phyloP scores from a whole-genome alignment of 1,284 basidiomycete species.

The Macrocystidia cucumis region DNA sequence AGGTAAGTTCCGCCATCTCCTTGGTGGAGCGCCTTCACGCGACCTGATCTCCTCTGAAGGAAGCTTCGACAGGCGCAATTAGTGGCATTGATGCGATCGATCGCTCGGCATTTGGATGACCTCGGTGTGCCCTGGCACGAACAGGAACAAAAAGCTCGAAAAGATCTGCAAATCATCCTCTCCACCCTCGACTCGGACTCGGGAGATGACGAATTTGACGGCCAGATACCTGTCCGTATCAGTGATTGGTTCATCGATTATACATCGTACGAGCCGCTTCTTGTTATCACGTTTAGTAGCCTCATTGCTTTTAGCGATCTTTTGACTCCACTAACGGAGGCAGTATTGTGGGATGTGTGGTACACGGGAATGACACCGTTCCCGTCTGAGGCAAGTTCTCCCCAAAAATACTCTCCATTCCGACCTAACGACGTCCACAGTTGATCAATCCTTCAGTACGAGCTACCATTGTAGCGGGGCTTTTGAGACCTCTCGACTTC shows the following conservation, averaged over 20 bases:
- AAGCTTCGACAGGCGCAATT: conserved; percentile 35
- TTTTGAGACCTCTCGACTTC: conserved; percentile 53
- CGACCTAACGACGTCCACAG: conserved; percentile 22
- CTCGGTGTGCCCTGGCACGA: too few relatives aligned
- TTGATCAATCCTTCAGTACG: conserved; percentile 64
- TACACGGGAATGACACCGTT: conserved; percentile 56
- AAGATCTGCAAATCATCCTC: conserved; percentile 15
- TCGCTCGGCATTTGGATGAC: too few relatives aligned
- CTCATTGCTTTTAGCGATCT: conserved; percentile 20
- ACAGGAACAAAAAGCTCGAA: too few relatives aligned
- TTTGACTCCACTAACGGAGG: conserved; percentile 38
- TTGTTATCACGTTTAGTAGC: too few relatives aligned
- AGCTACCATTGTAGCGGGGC: conserved; percentile 47
- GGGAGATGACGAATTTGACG: conserved; percentile 10
- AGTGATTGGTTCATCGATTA: too few relatives aligned
- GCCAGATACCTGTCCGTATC: too few relatives aligned
- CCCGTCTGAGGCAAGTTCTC: conserved; percentile 46
- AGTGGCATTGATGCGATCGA: conserved; percentile 27
- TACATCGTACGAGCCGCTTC: too few relatives aligned
- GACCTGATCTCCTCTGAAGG: conserved; percentile 22
- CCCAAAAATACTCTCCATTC: conserved; percentile 4
- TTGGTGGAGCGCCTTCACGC: neutral
- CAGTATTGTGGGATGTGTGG: conserved; percentile 61
- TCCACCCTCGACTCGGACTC: conserved; percentile 13
- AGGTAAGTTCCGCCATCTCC: conserved; percentile 27